These are phyloP conservation scores for Saccharomyces hybrid DNA, from an alignment of 1,139 yeast genomes.

Conservation along the genomic window DNA sequence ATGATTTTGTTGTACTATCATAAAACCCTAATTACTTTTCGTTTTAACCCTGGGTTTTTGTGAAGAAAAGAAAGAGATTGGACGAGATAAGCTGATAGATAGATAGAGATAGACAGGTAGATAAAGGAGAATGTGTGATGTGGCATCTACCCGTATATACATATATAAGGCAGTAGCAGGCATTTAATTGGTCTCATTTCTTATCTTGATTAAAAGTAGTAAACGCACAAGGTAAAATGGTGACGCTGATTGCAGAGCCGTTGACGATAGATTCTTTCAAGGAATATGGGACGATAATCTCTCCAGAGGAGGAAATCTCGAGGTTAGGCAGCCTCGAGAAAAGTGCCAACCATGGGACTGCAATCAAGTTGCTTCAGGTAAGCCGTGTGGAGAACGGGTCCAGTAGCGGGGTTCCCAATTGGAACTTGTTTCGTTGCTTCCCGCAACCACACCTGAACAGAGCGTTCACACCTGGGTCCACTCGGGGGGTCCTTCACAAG, in stretches of 20 bases:
- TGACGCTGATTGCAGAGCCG: slow-evolving; percentile 19
- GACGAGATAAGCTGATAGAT: not conserved
- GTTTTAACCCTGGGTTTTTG: not conserved
- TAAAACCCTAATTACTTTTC: not conserved
- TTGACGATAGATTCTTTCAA: slow-evolving; percentile 45
- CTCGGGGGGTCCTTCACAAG: slow-evolving; percentile 33
- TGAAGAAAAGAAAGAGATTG: not conserved
- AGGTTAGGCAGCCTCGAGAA: slow-evolving; percentile 36
- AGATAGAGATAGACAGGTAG: not conserved
- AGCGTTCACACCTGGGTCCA: slow-evolving; percentile 9
- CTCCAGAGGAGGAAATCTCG: slow-evolving; percentile 45
- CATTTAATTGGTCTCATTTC: not conserved
- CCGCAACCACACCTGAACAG: slow-evolving; percentile 59
- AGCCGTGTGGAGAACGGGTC: slow-evolving; percentile 55
- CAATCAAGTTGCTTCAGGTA: slow-evolving; percentile 65
- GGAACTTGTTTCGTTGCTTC: slow-evolving; percentile 77
- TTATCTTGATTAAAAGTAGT: not conserved
- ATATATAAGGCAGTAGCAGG: not conserved
- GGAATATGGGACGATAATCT: slow-evolving; percentile 47
- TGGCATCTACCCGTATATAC: not conserved
- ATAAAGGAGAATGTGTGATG: not conserved
- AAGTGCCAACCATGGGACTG: slow-evolving; percentile 85
- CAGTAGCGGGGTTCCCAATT: slow-evolving; percentile 44
- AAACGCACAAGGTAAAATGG: not conserved
- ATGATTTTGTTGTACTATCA: not conserved